These are phyloP conservation scores for Metschnikowia orientalis DNA, from an alignment of 805 yeast genomes.

Conservation along the genomic window DNA sequence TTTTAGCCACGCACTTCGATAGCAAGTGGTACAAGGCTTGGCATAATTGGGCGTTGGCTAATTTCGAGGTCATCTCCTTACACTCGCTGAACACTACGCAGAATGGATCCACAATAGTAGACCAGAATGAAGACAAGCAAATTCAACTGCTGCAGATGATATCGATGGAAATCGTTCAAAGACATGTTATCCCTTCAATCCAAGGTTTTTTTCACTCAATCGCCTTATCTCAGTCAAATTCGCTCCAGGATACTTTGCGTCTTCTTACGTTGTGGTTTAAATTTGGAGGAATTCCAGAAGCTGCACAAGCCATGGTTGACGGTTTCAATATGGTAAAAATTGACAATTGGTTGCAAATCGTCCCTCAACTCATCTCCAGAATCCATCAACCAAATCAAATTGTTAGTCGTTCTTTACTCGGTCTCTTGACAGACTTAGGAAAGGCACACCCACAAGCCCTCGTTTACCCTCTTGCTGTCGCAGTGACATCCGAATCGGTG, in stretches of 20 bases:
- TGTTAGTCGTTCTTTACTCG: slow-evolving; percentile 75
- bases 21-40: slow-evolving; percentile 95
- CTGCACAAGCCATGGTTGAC: slow-evolving; percentile 83
- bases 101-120: slow-evolving; percentile 19
- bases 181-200: slow-evolving; percentile 94
- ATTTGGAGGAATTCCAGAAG: slow-evolving; percentile 90
- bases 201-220: slow-evolving; percentile 95
- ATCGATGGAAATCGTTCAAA: slow-evolving; percentile 57
- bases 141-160: slow-evolving; percentile 18
- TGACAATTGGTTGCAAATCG: slow-evolving; percentile 92
- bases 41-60: slow-evolving; percentile 99
- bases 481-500: slow-evolving; percentile 87
- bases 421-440: slow-evolving; percentile 81
- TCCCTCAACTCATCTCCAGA: slow-evolving; percentile 93
- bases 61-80: slow-evolving; percentile 87
- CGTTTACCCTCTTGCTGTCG: slow-evolving; percentile 92
- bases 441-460: slow-evolving; percentile 96
- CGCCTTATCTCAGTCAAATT: slow-evolving; percentile 77
- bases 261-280: slow-evolving; percentile 91
- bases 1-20: slow-evolving; percentile 93
- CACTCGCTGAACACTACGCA: slow-evolving; percentile 30
- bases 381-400: slow-evolving; percentile 91
- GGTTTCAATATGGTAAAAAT: slow-evolving; percentile 86
- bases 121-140: slow-evolving; percentile 24
- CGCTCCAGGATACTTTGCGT: slow-evolving; percentile 88